phyloP scores from a whole-genome alignment of 108 stramenopile species.

The Epithemia pelagica region DNA sequence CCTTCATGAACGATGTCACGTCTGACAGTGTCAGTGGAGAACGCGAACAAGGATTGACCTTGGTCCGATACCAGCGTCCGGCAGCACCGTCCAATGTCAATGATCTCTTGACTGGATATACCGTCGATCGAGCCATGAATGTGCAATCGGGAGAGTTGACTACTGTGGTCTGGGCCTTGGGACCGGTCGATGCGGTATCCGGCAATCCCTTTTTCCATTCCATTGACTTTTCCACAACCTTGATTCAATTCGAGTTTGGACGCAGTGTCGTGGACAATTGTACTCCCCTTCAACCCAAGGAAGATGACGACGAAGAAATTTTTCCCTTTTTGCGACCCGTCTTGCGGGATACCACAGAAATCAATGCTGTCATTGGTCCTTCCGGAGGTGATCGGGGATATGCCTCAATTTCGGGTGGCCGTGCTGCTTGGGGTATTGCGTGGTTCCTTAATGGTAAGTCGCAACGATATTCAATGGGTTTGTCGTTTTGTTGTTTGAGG shows the following conservation, averaged over 20 bases:
- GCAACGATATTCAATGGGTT: too few species aligned
- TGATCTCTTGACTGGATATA: background rate
- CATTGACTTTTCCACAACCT: background rate
- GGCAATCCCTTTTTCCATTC: conserved; percentile 17
- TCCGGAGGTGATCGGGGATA: conserved; percentile 21
- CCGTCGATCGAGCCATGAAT: conserved; percentile 12
- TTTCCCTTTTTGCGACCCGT: conserved; percentile 14
- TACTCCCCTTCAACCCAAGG: conserved; percentile 1
- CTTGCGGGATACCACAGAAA: background rate
- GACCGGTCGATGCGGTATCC: conserved; percentile 10
- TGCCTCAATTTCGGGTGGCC: conserved; percentile 14
- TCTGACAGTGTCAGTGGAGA: conserved; percentile 9
- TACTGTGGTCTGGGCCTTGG: conserved; percentile 20
- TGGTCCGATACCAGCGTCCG: conserved; percentile 19
- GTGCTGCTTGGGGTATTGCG: conserved; percentile 19
- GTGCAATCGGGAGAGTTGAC: conserved; percentile 12
- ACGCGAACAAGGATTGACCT: conserved; percentile 10
- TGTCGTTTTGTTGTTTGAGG: too few species aligned
- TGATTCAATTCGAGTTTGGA: conserved; percentile 16
- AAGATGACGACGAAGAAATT: conserved; percentile 2
- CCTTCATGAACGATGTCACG: background rate
- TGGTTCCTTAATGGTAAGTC: conserved; percentile 16
- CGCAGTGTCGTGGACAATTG: conserved; percentile 19
- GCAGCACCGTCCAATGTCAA: conserved; percentile 4
- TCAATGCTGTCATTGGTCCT: conserved; percentile 15